Evolutionary conservation across 2,329 filamentous ascomycete genomes (phyloP), one percentile per base, ranked within the genome.

Genomic region (Aspergillus neotritici): DNA sequence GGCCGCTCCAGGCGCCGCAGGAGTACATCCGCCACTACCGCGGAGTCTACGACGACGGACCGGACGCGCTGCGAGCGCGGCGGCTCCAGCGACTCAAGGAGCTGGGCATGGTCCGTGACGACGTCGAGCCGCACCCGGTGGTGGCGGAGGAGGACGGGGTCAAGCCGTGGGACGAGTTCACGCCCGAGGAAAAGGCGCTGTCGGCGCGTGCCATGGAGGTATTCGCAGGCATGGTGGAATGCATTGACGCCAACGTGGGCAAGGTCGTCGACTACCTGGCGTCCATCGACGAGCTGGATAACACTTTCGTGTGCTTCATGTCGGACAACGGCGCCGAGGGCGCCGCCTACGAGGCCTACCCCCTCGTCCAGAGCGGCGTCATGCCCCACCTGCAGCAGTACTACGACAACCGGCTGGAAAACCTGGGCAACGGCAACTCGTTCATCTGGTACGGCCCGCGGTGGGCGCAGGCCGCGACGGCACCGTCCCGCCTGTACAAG

Each of bases 291-390:
- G 79, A 83, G 55, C 67, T 79, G 1, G 79, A 83, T 49, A 81
- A 83, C 57, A 84, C 80, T 2, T 77, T 83, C 47, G 69, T 84
- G 39, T 72, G 75, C 54, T 83, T 83, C 68, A 75, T 82, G 66
- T 78, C 72, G 1, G 79, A 83, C 61, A 83, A 83, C 48, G 79
- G 79, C 2, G 78, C 78, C 9, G 79, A 82, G 51, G 78, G 78
- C 9, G 76, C 75, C 12, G 71, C 71, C 1, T 77, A 78, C 49
- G 78, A 82, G 52, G 76, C 78, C 4, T 73, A 76, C 41, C 79
- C 78, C 0, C 75, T 80, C 41, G 71, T 80, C 4, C 67, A 74
- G 41, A 73, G 73, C 36, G 69, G 69, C 16, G 75, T 78, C 49
- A 72, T 79, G 53, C 68, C 74, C 3, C 74, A 78, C 51, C 59